Conservation (phyloP, 331 rosid genomes). For the Acacia concinna region DNA sequence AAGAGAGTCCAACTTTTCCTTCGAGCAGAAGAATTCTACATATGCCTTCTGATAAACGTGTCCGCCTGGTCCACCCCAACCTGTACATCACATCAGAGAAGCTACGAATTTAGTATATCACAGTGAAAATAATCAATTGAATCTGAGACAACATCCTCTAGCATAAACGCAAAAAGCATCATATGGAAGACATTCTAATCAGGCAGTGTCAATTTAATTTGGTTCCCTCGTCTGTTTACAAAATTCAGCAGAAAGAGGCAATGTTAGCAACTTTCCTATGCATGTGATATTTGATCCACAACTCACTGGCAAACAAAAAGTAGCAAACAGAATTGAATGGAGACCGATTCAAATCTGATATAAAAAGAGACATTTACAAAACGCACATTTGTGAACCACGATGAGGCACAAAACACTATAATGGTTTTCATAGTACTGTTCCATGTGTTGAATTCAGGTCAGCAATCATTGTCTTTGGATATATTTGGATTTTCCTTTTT, state of each 20-base stretch:
- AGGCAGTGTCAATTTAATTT: constrained; percentile 9
- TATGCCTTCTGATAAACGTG: constrained; percentile 95
- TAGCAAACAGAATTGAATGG: background rate
- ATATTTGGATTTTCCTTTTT: background rate
- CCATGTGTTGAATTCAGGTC: background rate
- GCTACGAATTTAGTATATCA: constrained; percentile 19
- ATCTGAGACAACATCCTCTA: constrained; percentile 4
- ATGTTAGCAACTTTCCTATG: background rate
- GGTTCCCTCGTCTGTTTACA: constrained; percentile 1
- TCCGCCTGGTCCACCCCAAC: constrained; percentile 98
- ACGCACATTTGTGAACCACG: background rate
- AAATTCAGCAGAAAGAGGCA: background rate
- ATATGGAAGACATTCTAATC: constrained; percentile 4
- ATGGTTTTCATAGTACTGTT: background rate
- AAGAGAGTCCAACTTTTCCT: constrained; percentile 70
- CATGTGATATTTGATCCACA: background rate
- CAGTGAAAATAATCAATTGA: constrained; percentile 14
- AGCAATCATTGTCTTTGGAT: background rate
- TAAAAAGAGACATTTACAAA: background rate
- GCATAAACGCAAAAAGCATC: constrained; percentile 5
- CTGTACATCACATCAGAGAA: constrained; percentile 46
- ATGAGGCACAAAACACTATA: background rate
- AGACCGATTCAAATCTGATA: background rate
- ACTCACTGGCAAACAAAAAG: background rate
- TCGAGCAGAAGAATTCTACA: constrained; percentile 88